Base-by-base conservation (phyloP, 768 basidiomycete species). In the Lyophyllum atratum region DNA sequence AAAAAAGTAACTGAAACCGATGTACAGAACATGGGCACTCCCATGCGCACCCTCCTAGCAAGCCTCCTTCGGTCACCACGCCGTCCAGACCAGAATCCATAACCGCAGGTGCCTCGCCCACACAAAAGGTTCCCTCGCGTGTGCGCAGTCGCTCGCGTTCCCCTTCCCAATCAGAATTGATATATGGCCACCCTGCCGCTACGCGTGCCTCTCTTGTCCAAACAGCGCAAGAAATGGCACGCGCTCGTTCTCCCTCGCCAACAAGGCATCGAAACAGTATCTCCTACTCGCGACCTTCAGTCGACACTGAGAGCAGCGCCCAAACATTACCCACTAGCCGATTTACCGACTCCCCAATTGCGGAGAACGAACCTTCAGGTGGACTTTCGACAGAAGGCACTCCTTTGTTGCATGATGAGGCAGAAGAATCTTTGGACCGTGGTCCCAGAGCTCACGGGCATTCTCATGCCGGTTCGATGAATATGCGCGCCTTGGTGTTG, bases 401-500 rank as follows among this genome's bases (percentile, higher is more conserved):
- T 0, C 79, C 83, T 22, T 75, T 86, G 6, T 68, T 85, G 49
- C 49, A 58, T 2, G 52, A 59, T 52, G 66, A 68, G 55, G 37
- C 29, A 4, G 49, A 55, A 46, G 67, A 74, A 51, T 54, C 55
- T 25, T 60, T 68, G 58, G 56, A 47, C 25, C 34, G 7, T n/a
- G 59, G 62, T 43, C 64, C 59, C n/a, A 62, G 59, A 14, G 64
- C 45, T 9, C 73, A 76, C 55, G 63, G 68, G 54, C 75, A 69
- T 75, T 61, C 74, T 21, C 85, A 87, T 64, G 73, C 74, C 9
- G 87, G 86, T 0, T 92, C 89, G 0, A 98, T 99, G 97, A 99
- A 98, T 73, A 98, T 98, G 95, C 89, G 80, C n/a, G 97, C 95
- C 28, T 80, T 99, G 1, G 78, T 98, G 29, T 74, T 99, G 26